These are phyloP conservation scores for Benincasa hispida DNA, from an alignment of 306 rosid species.

Conservation along the genomic window DNA sequence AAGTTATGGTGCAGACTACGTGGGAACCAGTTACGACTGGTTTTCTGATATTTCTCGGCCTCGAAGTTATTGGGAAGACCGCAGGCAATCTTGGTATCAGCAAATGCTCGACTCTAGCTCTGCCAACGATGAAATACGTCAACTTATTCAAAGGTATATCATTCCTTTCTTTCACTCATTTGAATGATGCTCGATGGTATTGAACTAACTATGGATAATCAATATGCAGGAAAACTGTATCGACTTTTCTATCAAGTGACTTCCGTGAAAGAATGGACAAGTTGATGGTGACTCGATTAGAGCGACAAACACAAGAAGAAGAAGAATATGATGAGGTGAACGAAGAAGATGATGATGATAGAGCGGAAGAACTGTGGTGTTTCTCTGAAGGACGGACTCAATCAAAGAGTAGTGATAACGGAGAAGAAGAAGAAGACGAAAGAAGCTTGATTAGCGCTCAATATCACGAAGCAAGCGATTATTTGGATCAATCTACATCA, in stretches of 20 bases:
- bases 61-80: slow-evolving; percentile 77
- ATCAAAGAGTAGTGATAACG: neutral
- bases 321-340: slow-evolving; percentile 16
- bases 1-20: slow-evolving; percentile 12
- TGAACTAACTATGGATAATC: neutral
- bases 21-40: slow-evolving; percentile 50
- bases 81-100: slow-evolving; percentile 66
- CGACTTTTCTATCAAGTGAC: slow-evolving; percentile 58
- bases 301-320: slow-evolving; percentile 26
- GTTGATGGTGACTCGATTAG: slow-evolving; percentile 51
- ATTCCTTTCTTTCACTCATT: neutral
- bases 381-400: slow-evolving; percentile 7
- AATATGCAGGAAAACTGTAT: slow-evolving; percentile 61
- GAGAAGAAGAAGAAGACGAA: slow-evolving; percentile 6
- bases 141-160: slow-evolving; percentile 60
- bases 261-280: slow-evolving; percentile 56
- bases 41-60: slow-evolving; percentile 70
- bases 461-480: slow-evolving; percentile 31
- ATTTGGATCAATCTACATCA: slow-evolving; percentile 36
- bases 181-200: neutral
- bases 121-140: slow-evolving; percentile 54
- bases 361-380: slow-evolving; percentile 16
- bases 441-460: slow-evolving; percentile 23
- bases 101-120: slow-evolving; percentile 59
- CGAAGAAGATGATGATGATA: slow-evolving; percentile 7